phyloP scores from a whole-genome alignment of 306 rosid genomes.

The Trifolium repens region DNA sequence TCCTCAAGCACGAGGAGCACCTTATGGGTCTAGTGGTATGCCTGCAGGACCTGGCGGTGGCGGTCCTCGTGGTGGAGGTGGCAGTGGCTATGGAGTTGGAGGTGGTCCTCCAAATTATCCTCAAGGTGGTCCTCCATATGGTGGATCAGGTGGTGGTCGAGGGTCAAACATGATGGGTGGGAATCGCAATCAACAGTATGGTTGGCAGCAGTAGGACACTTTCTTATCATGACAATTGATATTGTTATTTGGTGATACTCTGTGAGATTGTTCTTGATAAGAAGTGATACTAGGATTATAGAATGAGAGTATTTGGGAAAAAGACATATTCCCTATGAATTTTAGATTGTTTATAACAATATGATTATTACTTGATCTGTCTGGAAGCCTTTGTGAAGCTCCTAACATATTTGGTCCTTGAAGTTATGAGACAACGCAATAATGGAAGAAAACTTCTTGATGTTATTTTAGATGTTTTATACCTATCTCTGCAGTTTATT shows the following conservation, averaged over 20 bases:
- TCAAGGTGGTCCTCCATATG: conserved; percentile 61
- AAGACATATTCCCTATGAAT: conserved; percentile 1
- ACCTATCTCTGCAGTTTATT: too few species aligned
- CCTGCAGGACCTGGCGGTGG: conserved; percentile 52
- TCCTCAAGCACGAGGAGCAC: conserved; percentile 71
- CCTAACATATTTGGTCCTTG: not conserved
- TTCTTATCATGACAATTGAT: not conserved
- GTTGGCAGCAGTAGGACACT: conserved; percentile 54
- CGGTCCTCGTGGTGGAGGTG: conserved; percentile 61
- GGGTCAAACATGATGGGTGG: conserved; percentile 55
- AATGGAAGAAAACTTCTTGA: not conserved
- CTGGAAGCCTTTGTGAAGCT: conserved; percentile 11
- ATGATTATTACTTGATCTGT: conserved; percentile 12
- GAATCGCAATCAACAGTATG: conserved; percentile 64
- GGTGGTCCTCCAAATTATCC: conserved; percentile 64
- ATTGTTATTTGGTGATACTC: not conserved
- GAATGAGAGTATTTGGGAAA: not conserved
- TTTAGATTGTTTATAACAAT: conserved; percentile 12
- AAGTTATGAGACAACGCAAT: not conserved
- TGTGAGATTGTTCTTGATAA: not conserved
- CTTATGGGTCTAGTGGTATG: conserved; percentile 62
- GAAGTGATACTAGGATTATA: not conserved
- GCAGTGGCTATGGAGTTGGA: conserved; percentile 62
- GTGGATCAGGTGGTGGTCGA: conserved; percentile 57
- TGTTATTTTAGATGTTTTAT: not conserved